phyloP scores from a whole-genome alignment of 2,329 filamentous ascomycete species.

The Helminthosporium solani region DNA sequence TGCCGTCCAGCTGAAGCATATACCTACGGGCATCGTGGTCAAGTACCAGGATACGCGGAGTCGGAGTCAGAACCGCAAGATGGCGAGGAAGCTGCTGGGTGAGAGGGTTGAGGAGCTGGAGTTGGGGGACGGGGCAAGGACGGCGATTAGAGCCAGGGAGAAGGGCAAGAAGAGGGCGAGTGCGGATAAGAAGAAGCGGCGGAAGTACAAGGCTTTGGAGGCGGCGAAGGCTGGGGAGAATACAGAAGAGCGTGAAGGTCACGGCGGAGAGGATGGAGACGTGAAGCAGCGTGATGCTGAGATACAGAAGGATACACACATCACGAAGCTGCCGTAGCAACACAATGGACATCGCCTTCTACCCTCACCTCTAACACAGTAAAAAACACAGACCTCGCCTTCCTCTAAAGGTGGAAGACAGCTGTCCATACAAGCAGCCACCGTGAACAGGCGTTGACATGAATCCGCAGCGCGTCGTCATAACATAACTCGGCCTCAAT shows the following conservation, averaged over 20 bases:
- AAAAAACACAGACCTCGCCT: neutral
- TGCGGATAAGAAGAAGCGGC: slow-evolving; percentile 74
- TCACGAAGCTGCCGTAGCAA: too few relatives aligned
- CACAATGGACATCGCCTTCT: too few relatives aligned
- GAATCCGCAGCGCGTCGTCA: too few relatives aligned
- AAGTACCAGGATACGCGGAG: slow-evolving; percentile 93
- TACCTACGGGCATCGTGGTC: slow-evolving; percentile 86
- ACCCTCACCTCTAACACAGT: too few relatives aligned
- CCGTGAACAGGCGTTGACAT: too few relatives aligned
- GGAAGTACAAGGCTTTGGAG: slow-evolving; percentile 71
- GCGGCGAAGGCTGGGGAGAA: slow-evolving; percentile 54
- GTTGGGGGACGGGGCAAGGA: slow-evolving; percentile 69
- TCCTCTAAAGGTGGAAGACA: too few relatives aligned
- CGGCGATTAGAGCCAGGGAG: slow-evolving; percentile 62
- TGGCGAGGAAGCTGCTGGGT: slow-evolving; percentile 75
- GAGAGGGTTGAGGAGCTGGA: slow-evolving; percentile 72
- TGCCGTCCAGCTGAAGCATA: slow-evolving; percentile 87
- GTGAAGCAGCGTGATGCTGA: neutral
- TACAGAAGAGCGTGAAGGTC: slow-evolving; percentile 17
- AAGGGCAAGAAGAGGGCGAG: slow-evolving; percentile 72
- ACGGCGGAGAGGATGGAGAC: slow-evolving; percentile 8
- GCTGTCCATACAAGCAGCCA: too few relatives aligned
- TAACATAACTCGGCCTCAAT: too few relatives aligned
- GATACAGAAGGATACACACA: too few relatives aligned
- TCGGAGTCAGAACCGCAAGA: slow-evolving; percentile 80